These are phyloP conservation scores for Asterophora lycoperdoides DNA, from an alignment of 768 basidiomycete genomes.

Conservation along the genomic window DNA sequence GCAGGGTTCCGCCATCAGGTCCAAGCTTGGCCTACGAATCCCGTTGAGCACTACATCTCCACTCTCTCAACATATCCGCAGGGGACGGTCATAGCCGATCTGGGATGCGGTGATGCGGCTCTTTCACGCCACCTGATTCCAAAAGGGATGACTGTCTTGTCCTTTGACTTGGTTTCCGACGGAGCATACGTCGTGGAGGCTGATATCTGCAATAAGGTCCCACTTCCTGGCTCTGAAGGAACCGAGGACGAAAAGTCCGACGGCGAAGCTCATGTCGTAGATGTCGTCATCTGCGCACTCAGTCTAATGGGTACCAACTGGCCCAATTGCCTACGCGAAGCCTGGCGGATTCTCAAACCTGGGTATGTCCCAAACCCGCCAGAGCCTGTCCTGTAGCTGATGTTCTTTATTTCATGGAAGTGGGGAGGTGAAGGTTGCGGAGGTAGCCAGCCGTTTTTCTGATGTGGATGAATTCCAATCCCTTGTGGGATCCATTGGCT, in stretches of 20 bases:
- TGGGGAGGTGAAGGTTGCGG: conserved; percentile 82
- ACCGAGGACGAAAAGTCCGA: conserved; percentile 32
- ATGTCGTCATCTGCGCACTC: conserved; percentile 89
- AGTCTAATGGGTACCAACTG: conserved; percentile 98
- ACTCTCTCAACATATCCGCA: conserved; percentile 58
- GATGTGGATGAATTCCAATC: conserved; percentile 62
- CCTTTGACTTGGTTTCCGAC: conserved; percentile 78
- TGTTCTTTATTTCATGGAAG: conserved; percentile 32
- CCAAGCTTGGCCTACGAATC: conserved; percentile 90
- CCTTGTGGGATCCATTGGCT: conserved; percentile 66
- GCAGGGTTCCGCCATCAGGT: conserved; percentile 89
- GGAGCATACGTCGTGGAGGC: conserved; percentile 77
- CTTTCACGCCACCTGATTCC: conserved; percentile 73
- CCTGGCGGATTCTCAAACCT: conserved; percentile 81
- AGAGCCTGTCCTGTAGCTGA: background rate
- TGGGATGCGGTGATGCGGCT: conserved; percentile 94
- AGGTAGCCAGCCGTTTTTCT: conserved; percentile 82
- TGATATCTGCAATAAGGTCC: conserved; percentile 79
- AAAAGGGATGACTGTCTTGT: conserved; percentile 64
- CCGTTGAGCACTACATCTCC: conserved; percentile 77
- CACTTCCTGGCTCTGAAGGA: conserved; percentile 77
- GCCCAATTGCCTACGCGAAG: conserved; percentile 86
- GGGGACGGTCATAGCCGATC: conserved; percentile 78
- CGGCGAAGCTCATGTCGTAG: conserved; percentile 74
- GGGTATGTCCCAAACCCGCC: conserved; percentile 40